Percentiles rank a stretch among this genome's conserved stretches.
These are phyloP conservation scores for Capsicum chinense DNA, from an alignment of 257 asterid species.

Conservation along the genomic window DNA sequence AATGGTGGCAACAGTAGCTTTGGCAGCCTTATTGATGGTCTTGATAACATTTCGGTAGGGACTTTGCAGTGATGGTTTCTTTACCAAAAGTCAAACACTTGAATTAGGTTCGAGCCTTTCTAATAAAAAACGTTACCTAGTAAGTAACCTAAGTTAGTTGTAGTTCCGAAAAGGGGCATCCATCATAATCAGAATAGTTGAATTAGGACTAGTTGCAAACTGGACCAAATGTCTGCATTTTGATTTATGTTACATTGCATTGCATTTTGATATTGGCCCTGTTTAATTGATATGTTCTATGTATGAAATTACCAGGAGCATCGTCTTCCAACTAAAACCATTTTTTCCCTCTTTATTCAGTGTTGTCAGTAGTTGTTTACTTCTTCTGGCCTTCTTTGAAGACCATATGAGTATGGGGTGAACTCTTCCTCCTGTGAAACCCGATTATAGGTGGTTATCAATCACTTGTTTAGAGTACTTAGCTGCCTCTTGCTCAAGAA, in stretches of 20 bases:
- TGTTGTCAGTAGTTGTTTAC: no score
- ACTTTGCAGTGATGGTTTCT: slow-evolving; percentile 59
- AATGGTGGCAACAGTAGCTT: slow-evolving; percentile 74
- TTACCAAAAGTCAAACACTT: slow-evolving; percentile 73
- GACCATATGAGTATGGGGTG: no score
- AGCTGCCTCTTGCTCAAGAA: no score
- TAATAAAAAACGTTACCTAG: slow-evolving; percentile 44
- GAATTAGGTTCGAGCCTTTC: slow-evolving; percentile 83
- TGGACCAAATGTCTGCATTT: neutral
- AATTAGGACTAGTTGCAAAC: neutral
- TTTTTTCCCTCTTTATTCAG: neutral
- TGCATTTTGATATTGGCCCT: neutral
- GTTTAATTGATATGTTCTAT: slow-evolving; percentile 5
- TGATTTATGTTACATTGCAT: neutral
- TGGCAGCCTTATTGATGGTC: slow-evolving; percentile 71
- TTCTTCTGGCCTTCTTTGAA: no score
- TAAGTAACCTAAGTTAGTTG: slow-evolving; percentile 30
- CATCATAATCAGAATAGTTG: neutral
- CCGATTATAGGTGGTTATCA: no score
- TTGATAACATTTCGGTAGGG: slow-evolving; percentile 69
- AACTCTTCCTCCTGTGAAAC: no score
- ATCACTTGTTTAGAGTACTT: no score
- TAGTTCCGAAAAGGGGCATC: neutral
- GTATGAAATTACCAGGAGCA: neutral
- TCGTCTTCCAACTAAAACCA: neutral